Percentiles rank a stretch among this genome's conserved stretches.
Evolutionary conservation across 1,284 basidiomycete species (phyloP).

Genomic region (Tilletia caries): DNA sequence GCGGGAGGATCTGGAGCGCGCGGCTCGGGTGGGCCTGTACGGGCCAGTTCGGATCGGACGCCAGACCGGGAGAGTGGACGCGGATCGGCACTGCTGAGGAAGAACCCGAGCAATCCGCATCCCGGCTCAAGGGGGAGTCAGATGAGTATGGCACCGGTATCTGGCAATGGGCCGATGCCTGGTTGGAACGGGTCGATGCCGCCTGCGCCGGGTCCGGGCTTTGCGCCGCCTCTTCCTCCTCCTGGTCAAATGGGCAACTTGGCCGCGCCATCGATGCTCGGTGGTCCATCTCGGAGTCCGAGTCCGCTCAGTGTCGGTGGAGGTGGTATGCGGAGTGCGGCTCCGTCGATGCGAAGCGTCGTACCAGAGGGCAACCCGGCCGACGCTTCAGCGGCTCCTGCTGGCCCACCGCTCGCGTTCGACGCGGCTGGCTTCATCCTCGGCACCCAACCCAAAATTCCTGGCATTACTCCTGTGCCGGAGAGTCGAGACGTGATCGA

Average conservation of each 20-base stretch:
- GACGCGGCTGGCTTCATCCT: conserved; percentile 39
- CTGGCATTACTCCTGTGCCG: conserved; percentile 12
- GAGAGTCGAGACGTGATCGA: conserved; percentile 71
- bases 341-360: conserved; percentile 6
- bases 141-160: neutral
- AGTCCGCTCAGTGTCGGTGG: conserved; percentile 16
- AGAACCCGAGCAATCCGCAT: conserved; percentile 46
- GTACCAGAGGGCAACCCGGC: neutral
- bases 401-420: neutral
- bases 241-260: too few relatives aligned
- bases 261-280: conserved; percentile 4
- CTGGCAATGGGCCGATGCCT: neutral
- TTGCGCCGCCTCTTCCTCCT: too few relatives aligned
- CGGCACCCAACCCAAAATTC: conserved; percentile 17
- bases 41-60: conserved; percentile 10
- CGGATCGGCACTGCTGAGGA: conserved; percentile 36
- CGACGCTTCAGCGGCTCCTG: neutral
- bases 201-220: neutral
- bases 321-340: conserved; percentile 3
- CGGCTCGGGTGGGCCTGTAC: neutral
- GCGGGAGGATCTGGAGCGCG: neutral
- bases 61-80: conserved; percentile 25
- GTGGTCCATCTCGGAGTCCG: conserved; percentile 18
- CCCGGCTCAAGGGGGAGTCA: conserved; percentile 23
- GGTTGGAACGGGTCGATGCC: neutral